phyloP scores from a whole-genome alignment of 306 rosid species.

The Hippophae gyantsensis region DNA sequence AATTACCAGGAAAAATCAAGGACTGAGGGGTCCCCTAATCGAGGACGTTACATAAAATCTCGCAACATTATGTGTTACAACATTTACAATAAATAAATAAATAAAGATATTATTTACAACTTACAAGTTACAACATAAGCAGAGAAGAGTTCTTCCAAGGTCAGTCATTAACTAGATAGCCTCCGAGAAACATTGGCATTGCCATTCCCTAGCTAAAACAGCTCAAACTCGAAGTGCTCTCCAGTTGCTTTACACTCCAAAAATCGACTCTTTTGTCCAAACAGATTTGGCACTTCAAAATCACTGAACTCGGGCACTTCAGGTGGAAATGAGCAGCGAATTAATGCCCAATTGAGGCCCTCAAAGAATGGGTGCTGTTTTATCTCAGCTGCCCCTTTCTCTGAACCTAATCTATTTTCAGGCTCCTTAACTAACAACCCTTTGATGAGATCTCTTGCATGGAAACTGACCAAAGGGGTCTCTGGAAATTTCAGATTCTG shows the following conservation, averaged over 20 bases:
- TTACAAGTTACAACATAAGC: conserved; percentile 9
- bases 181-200: conserved; percentile 10
- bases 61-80: conserved; percentile 31
- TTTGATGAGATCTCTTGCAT: conserved; percentile 72
- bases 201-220: conserved; percentile 34
- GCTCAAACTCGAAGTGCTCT: conserved; percentile 72
- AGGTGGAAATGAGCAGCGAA: conserved; percentile 71
- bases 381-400: conserved; percentile 82
- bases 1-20: too few relatives aligned
- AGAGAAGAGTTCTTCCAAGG: conserved; percentile 13
- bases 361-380: conserved; percentile 84
- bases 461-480: conserved; percentile 52
- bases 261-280: conserved; percentile 27
- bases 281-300: conserved; percentile 36
- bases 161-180: conserved; percentile 21
- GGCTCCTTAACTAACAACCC: conserved; percentile 77
- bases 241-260: conserved; percentile 60
- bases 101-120: conserved; percentile 30
- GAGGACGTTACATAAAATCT: conserved; percentile 1
- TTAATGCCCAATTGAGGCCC: conserved; percentile 83
- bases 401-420: conserved; percentile 64
- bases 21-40: too few relatives aligned
- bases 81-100: conserved; percentile 27
- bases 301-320: conserved; percentile 64
- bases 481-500: conserved; percentile 68